Conservation (phyloP, 164 flowering plant species). For the Tinospora cordifolia region DNA sequence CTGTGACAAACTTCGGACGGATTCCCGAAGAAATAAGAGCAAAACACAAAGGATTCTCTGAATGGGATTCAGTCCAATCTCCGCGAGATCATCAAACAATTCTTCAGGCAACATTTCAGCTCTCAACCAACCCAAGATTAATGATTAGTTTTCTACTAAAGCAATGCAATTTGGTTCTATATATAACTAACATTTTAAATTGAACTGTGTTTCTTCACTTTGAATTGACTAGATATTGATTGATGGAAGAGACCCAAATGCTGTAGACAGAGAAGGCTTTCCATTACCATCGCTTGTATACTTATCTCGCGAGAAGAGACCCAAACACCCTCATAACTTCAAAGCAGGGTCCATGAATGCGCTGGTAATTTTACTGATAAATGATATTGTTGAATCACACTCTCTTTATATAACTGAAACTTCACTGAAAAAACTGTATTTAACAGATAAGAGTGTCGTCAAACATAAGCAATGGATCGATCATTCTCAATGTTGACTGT, state of each 20-base stretch:
- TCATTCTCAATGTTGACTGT: too few species aligned
- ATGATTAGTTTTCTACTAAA: too few species aligned
- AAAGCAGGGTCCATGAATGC: conserved; percentile 23
- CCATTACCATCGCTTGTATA: conserved; percentile 28
- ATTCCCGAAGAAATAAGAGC: conserved; percentile 20
- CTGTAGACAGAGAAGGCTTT: conserved; percentile 21
- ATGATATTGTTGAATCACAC: too few species aligned
- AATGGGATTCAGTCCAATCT: conserved; percentile 20
- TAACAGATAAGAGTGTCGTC: too few species aligned
- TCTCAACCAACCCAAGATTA: too few species aligned
- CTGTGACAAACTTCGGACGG: conserved; percentile 15
- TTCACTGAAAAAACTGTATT: too few species aligned
- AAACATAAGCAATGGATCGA: too few species aligned
- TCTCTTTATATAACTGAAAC: too few species aligned
- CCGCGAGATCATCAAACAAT: conserved; percentile 27
- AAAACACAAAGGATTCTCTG: not conserved
- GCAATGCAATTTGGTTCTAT: too few species aligned
- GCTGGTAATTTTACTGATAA: conserved; percentile 22
- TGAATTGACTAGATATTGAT: conserved; percentile 14
- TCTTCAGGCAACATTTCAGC: conserved; percentile 23
- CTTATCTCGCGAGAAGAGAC: conserved; percentile 33
- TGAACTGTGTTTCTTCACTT: not conserved
- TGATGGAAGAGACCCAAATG: conserved; percentile 19
- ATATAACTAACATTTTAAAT: too few species aligned
- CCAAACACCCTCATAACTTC: conserved; percentile 13